Evolutionary conservation across 116 monocot genomes (phyloP).

Genomic region (Cymodocea nodosa): DNA sequence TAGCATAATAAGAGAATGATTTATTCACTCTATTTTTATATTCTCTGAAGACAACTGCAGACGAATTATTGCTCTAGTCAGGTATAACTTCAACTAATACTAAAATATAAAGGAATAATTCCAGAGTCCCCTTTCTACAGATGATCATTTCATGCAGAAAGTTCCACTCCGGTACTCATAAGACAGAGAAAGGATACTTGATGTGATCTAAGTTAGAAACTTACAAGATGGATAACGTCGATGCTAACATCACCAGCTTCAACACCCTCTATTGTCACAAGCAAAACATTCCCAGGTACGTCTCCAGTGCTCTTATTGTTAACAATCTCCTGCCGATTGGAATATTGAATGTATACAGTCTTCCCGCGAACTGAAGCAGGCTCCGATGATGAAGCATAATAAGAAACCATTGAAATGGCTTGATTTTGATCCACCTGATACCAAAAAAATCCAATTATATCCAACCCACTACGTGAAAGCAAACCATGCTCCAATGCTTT

Average conservation of each 20-base stretch:
- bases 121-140: too few relatives aligned
- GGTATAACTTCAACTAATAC: too few relatives aligned
- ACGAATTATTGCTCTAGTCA: too few relatives aligned
- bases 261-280: constrained; percentile 88
- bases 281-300: constrained; percentile 56
- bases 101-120: too few relatives aligned
- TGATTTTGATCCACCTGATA: constrained; percentile 65
- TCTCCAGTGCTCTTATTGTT: constrained; percentile 64
- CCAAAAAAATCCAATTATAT: not conserved
- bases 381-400: constrained; percentile 70
- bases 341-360: constrained; percentile 79
- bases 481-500: too few relatives aligned
- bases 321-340: constrained; percentile 75
- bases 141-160: too few relatives aligned
- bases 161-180: too few relatives aligned
- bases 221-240: constrained; percentile 84
- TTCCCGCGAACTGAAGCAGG: constrained; percentile 84
- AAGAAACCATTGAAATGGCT: constrained; percentile 78
- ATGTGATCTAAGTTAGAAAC: constrained; percentile 1
- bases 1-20: too few relatives aligned
- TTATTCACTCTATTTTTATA: not conserved
- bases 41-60: not conserved
- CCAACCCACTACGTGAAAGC: not conserved
- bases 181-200: not conserved
- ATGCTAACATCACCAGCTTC: constrained; percentile 76